A percentile compares a stretch with the other conserved stretches of the same genome.
Conservation (phyloP, 2,329 filamentous ascomycete species). For the Botryosphaeria dothidea region DNA sequence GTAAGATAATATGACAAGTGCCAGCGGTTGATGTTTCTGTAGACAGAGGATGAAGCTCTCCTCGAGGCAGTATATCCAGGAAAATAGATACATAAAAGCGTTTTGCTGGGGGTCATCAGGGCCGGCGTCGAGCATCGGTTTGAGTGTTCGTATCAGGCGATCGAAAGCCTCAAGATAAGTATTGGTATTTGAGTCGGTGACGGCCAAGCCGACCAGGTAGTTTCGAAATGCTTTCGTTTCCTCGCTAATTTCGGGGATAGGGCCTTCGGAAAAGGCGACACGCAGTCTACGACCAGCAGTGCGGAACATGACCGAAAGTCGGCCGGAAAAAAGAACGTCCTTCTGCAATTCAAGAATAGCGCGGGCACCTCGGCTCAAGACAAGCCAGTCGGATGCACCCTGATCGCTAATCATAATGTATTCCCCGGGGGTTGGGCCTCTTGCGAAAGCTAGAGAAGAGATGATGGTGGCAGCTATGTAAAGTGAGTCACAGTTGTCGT, state of each 20-base stretch:
- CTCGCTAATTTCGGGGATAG: neutral
- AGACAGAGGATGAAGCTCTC: constrained; percentile 12
- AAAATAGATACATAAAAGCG: neutral
- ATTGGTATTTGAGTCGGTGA: neutral
- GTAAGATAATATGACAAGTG: constrained; percentile 5
- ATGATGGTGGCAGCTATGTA: neutral
- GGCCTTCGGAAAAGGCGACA: neutral
- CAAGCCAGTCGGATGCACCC: constrained; percentile 1
- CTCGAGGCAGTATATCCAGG: constrained; percentile 9
- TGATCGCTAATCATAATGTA: constrained; percentile 4
- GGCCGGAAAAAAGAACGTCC: neutral
- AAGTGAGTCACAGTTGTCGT: neutral
- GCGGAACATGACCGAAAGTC: neutral
- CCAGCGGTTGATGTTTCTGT: constrained; percentile 15
- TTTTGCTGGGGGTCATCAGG: neutral
- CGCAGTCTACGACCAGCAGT: neutral
- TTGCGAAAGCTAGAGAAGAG: neutral
- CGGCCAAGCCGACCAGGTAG: neutral
- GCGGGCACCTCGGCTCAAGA: constrained; percentile 1
- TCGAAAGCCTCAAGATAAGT: neutral
- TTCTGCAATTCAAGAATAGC: neutral
- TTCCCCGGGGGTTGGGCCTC: neutral
- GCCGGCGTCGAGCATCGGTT: neutral
- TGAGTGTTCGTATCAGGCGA: neutral
- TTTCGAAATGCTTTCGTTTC: neutral